Base-by-base conservation (phyloP, 306 rosid species). In the Vigna unguiculata region DNA sequence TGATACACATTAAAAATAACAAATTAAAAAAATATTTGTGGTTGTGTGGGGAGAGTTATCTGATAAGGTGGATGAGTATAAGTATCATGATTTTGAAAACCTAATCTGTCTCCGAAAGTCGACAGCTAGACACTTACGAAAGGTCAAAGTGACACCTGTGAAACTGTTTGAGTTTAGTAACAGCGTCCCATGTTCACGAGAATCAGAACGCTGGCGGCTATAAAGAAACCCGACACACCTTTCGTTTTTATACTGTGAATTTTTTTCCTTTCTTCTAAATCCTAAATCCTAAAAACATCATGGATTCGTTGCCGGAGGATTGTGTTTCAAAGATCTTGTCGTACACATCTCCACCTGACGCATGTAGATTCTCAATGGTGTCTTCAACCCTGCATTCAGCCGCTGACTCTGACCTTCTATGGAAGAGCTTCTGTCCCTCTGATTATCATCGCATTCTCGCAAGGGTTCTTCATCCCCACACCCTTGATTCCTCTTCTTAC, bases 371-470 rank as follows among this genome's bases (percentile, higher is more conserved):
- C 53, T 86, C 92, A 14, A 36, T 83, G 82, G 80, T 91, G 1
- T 89, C 97, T 0, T 55, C 94, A 24, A 53, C 74, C 17, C 69
- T 91, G 4, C 81, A 76, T 0, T 85, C 86, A 0, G 83, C 84
- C 0, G 73, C 87, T 1, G 67, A 76, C n/a, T 89, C 92, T 24
- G 91, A 89, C 76, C 49, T 75, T 6, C 77, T 91, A 4, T 91
- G 97, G 97, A 80, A 45, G 3, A 83, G 17, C 1, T 86, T 91
- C 71, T 71, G 89, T 67, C 97, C 97, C 3, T 55, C 80, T 49
- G 89, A 89, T 75, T 85, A 81, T 38, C 17, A 5, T 5, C 58
- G 76, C 13, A 61, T 83, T 55, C 5, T 89, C 34, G 80, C 88
- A 2, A 82, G 83, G 2, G 71, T 78, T 9, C 9, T 78, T n/a